Base-by-base conservation (phyloP, 2,329 filamentous ascomycete genomes). In the Thelonectria blattea region DNA sequence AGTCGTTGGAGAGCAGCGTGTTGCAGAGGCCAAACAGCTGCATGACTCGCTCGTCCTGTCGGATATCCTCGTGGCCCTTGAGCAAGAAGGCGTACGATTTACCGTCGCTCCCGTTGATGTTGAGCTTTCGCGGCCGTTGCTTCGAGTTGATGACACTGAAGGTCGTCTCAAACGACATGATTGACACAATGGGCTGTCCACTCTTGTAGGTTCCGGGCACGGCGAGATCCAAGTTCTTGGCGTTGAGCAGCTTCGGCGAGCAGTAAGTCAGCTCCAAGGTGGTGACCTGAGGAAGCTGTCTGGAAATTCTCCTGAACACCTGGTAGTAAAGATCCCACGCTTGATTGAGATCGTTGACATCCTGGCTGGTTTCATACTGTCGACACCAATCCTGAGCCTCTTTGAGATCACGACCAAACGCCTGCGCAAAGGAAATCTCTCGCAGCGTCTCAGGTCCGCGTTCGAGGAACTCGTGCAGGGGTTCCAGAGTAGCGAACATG, bases 321-420 rank as follows among this genome's bases (percentile, higher is more conserved):
- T 96, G 93, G 77, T 99, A 99, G 78, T 99, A 99, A 14, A 99
- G 85, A 77, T 99, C 96, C 95, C 95, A 99, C 7, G 95, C 95
- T 76, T 97, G 93, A 73, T 98, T 99, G 47, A 99, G 86, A 74
- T 99, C 96, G 49, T 92, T 94, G 62, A 95, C 88, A 72, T 99
- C 95, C 52, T 89, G 85, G n/a, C 91, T 95, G 42, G 88, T 87
- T 70, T 92, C 90, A 78, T 96, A 99, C 54, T 96, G 91, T 63
- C 91, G 89, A 75, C 95, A 99, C 90, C 95, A 99, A 68, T 98
- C 93, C 62, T 92, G 90, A 9, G 95, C 96, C 76, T 99, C 96
- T 60, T 92, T 90, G 20, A 99, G 84, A 74, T 99, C 96, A 32
- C 96, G 89, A 0, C 95, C 95, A 73, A 99, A 99, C 0, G 95